phyloP scores from a whole-genome alignment of 2,329 filamentous ascomycete species.

The Penicillium sp. region DNA sequence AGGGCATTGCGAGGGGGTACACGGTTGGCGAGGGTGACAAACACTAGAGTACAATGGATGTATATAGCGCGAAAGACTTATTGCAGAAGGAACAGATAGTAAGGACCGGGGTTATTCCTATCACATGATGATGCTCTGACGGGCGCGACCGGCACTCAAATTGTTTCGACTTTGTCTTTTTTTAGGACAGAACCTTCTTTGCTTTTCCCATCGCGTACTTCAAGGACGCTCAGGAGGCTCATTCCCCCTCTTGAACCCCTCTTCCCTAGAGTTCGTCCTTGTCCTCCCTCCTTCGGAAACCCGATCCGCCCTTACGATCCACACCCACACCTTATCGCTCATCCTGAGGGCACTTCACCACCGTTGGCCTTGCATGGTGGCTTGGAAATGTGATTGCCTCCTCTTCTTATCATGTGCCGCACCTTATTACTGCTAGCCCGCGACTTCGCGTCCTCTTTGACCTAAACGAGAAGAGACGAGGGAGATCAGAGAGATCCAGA shows the following conservation, averaged over 20 bases:
- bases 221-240: too few species aligned
- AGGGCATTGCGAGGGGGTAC: slow-evolving; percentile 87
- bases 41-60: slow-evolving; percentile 23
- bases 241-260: slow-evolving; percentile 4
- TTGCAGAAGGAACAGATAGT: not conserved
- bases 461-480: slow-evolving; percentile 3
- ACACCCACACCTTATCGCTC: slow-evolving; percentile 20
- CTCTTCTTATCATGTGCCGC: slow-evolving; percentile 34
- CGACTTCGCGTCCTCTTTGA: slow-evolving; percentile 30
- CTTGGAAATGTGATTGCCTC: slow-evolving; percentile 25
- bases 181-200: not conserved
- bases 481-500: not conserved
- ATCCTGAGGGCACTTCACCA: slow-evolving; percentile 10
- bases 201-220: not conserved
- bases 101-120: slow-evolving; percentile 3
- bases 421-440: slow-evolving; percentile 26
- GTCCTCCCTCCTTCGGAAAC: slow-evolving; percentile 18
- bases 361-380: slow-evolving; percentile 29
- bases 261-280: not conserved
- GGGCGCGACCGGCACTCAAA: slow-evolving; percentile 21
- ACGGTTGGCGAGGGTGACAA: slow-evolving; percentile 61
- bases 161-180: slow-evolving; percentile 5
- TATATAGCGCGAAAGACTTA: not conserved
- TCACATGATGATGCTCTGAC: slow-evolving; percentile 26
- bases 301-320: slow-evolving; percentile 22